Conservation (phyloP, 192 early-diverging fungal species). For the Mortierella alpina region DNA sequence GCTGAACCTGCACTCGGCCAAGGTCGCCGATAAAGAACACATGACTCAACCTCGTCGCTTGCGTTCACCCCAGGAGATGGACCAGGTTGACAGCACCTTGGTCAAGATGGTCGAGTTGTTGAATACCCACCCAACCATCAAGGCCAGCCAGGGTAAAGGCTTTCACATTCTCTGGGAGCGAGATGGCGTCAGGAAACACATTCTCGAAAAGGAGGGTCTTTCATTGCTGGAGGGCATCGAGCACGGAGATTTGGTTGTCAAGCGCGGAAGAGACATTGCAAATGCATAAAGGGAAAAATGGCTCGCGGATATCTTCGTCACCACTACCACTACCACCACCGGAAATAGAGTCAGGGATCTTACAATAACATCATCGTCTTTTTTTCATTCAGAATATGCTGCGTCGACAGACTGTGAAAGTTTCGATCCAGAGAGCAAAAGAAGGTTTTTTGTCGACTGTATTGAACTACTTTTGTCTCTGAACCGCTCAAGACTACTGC, state of each 20-base stretch:
- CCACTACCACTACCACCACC: no score
- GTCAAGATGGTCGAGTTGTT: slow-evolving; percentile 59
- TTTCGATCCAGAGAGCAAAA: no score
- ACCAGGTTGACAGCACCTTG: slow-evolving; percentile 57
- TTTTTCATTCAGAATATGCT: no score
- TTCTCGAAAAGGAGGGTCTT: slow-evolving; percentile 35
- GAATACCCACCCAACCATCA: slow-evolving; percentile 35
- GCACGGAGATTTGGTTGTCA: slow-evolving; percentile 57
- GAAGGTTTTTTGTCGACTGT: no score
- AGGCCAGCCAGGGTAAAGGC: slow-evolving; percentile 33
- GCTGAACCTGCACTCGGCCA: slow-evolving; percentile 39
- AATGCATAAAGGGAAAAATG: slow-evolving; percentile 14
- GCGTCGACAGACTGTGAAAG: no score
- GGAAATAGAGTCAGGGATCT: no score
- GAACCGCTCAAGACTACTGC: no score
- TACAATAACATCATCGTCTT: no score
- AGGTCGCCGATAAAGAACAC: slow-evolving; percentile 32
- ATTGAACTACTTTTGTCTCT: no score
- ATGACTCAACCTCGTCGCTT: slow-evolving; percentile 56
- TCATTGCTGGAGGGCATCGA: slow-evolving; percentile 52
- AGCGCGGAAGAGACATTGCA: slow-evolving; percentile 44
- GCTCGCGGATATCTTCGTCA: no score
- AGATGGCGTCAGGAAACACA: slow-evolving; percentile 53
- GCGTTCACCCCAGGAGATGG: slow-evolving; percentile 57
- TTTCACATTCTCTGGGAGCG: slow-evolving; percentile 61